Percentiles rank a stretch among this genome's conserved stretches.
Conservation (phyloP, 1,284 basidiomycete genomes). For the Rhizoctonia solani region DNA sequence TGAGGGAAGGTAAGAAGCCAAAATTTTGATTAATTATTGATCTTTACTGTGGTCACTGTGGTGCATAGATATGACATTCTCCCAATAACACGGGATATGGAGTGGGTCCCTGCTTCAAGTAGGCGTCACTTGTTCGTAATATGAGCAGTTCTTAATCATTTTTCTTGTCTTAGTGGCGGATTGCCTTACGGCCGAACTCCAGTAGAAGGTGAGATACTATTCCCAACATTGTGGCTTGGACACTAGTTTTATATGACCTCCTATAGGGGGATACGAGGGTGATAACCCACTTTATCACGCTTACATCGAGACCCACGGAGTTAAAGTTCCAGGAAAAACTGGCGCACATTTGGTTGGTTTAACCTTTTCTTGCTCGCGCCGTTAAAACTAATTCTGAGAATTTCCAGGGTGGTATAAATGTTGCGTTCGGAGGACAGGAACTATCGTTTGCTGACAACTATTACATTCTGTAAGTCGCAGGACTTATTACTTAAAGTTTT, state of each 20-base stretch:
- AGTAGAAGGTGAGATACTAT: constrained; percentile 12
- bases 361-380: not conserved
- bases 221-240: not conserved
- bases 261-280: constrained; percentile 30
- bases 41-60: not conserved
- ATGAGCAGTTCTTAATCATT: not conserved
- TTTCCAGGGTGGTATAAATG: constrained; percentile 18
- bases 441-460: constrained; percentile 1
- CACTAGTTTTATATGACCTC: not conserved
- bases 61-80: constrained; percentile 30
- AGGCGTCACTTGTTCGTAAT: not conserved
- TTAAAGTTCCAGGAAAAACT: constrained; percentile 32
- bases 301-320: constrained; percentile 11
- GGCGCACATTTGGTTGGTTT: constrained; percentile 23
- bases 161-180: not conserved
- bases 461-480: constrained; percentile 22
- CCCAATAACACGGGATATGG: constrained; percentile 25
- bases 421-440: constrained; percentile 29
- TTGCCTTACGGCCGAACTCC: constrained; percentile 15
- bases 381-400: not conserved
- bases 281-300: constrained; percentile 31
- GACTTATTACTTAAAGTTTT: not conserved
- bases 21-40: too few species aligned
- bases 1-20: constrained; percentile 57
- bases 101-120: constrained; percentile 25